phyloP scores from a whole-genome alignment of 2,329 filamentous ascomycete genomes.

The Trichoderma brevicompactum region DNA sequence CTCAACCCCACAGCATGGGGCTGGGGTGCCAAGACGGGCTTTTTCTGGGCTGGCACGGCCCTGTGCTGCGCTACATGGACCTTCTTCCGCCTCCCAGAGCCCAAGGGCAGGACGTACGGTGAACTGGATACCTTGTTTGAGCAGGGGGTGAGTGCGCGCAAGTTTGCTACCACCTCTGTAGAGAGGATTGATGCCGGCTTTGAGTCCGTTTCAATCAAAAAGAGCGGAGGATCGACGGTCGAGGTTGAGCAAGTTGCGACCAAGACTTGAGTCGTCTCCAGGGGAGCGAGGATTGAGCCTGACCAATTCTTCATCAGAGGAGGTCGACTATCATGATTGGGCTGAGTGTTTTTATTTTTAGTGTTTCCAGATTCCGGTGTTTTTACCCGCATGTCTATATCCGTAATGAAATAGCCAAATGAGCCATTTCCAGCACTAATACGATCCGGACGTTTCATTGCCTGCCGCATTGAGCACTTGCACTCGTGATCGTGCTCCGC shows the following conservation, averaged over 20 bases:
- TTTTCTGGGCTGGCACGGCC: constrained; percentile 53
- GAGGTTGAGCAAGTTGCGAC: constrained; percentile 24
- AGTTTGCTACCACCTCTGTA: constrained; percentile 44
- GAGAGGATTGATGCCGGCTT: constrained; percentile 35
- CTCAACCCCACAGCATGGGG: constrained; percentile 52
- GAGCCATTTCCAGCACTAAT: neutral
- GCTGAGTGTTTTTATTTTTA: neutral
- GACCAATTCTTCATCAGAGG: neutral
- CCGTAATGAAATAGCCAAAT: constrained; percentile 2
- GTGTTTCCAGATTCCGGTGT: neutral
- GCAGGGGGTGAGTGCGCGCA: constrained; percentile 46
- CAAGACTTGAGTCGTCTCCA: constrained; percentile 11
- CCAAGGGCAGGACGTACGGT: constrained; percentile 56
- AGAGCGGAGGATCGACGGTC: constrained; percentile 34
- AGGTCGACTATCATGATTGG: neutral
- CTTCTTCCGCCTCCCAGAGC: constrained; percentile 59
- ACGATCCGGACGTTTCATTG: neutral
- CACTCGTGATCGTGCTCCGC: constrained; percentile 16
- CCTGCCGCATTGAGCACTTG: constrained; percentile 19
- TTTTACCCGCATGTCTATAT: neutral
- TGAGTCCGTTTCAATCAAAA: constrained; percentile 30
- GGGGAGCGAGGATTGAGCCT: too few relatives aligned
- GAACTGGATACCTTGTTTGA: constrained; percentile 63
- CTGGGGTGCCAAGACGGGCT: constrained; percentile 53
- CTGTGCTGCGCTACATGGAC: constrained; percentile 54